Evolutionary conservation across 1,284 basidiomycete species (phyloP), one percentile per base, ranked within the genome.

Genomic region (Boletus putidus): DNA sequence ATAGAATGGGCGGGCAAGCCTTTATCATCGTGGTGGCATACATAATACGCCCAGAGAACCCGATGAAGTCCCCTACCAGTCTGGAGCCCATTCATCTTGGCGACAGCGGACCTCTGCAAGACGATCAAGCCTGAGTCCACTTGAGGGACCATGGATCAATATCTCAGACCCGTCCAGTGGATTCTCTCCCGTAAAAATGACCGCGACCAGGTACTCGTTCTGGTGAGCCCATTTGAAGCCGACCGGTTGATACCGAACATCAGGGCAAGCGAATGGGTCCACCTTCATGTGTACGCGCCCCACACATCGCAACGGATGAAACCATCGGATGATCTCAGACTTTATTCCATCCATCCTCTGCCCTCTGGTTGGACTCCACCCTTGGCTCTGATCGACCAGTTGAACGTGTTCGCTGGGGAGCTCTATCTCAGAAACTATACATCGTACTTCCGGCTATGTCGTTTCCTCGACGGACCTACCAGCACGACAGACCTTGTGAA

Each of bases 1-100:
- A 95, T 70, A 82, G 86, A 53, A 93, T 93, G 71, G 86, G 88
- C 59, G 93, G 94, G 6, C 77, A 81, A n/a, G 85, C 93, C 0
- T 98, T 98, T 72, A 83, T 90, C 74, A 95, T 62, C 73, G 78
- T 3, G 87, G 86, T 23, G 90, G 89, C 36, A 82, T 86, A 29
- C 73, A 78, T 53, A 79, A 80, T 49, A 63, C 63, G 7, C 73
- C 74, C 1, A 75, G 80, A 23, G 82, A 83, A 65, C 78, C 77
- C 40, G 78, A 81, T 55, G 82, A 88, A 39, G 82, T 92, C 46
- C 86, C 87, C 23, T 97, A 91, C 72, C 88, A 93, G 3, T 33
- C 12, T 70, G 66, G 63, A 57, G 61, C 47, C 45, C 45, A 16
- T 21, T 20, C 14, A 14, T 47, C 45, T 47, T 47, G 5, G 29